Evolutionary conservation across 257 asterid genomes (phyloP).

Genomic region (Rhazya stricta): DNA sequence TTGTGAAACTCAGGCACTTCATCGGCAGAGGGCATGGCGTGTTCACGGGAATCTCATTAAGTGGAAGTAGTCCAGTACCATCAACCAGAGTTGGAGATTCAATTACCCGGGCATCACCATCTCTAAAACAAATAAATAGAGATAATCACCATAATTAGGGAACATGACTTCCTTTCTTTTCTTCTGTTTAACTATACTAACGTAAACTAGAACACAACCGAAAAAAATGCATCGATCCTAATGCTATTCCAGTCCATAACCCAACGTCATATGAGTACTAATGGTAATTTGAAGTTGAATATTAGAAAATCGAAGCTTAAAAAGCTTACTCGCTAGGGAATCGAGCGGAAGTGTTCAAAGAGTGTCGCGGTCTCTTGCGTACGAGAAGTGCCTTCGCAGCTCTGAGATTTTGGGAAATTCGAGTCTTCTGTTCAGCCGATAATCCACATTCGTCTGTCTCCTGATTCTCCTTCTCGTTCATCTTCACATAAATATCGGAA

Average conservation of each 20-base stretch:
- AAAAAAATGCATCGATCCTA: neutral
- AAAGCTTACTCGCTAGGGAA: slow-evolving; percentile 29
- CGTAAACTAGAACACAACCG: neutral
- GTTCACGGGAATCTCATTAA: slow-evolving; percentile 48
- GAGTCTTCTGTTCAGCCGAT: slow-evolving; percentile 75
- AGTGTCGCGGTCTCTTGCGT: slow-evolving; percentile 57
- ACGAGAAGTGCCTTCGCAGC: slow-evolving; percentile 79
- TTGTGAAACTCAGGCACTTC: slow-evolving; percentile 18
- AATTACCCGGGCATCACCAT: slow-evolving; percentile 28
- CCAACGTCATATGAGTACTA: neutral
- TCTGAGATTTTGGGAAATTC: slow-evolving; percentile 71
- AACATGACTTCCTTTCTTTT: neutral
- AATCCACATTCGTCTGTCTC: slow-evolving; percentile 44
- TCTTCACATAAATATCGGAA: slow-evolving; percentile 9
- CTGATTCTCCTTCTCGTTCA: slow-evolving; percentile 59
- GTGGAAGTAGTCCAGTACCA: slow-evolving; percentile 42
- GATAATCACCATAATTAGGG: slow-evolving; percentile 3
- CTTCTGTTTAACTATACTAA: neutral
- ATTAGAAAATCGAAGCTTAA: neutral
- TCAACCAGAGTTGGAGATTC: slow-evolving; percentile 20
- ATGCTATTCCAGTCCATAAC: neutral
- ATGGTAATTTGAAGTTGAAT: neutral
- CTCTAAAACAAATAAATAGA: slow-evolving; percentile 30
- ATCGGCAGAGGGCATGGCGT: slow-evolving; percentile 21
- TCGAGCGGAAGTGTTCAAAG: slow-evolving; percentile 8